These are phyloP conservation scores for Alternaria sp. DNA, from an alignment of 2,329 filamentous ascomycete species.

Conservation along the genomic window DNA sequence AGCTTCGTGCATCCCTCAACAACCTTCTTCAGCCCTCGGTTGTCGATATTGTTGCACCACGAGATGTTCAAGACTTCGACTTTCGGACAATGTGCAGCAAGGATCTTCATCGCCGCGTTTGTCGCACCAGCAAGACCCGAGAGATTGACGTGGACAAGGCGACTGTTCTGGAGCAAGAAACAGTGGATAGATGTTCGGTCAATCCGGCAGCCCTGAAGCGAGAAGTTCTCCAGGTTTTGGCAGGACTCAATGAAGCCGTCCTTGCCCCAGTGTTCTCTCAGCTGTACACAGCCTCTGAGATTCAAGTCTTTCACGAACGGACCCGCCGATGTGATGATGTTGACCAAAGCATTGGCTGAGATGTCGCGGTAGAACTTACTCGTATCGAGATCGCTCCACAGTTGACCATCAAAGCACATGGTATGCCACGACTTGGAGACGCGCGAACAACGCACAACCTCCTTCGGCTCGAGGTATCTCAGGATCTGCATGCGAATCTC, in stretches of 20 bases:
- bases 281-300: slow-evolving; percentile 86
- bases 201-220: slow-evolving; percentile 87
- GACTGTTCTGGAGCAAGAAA: slow-evolving; percentile 77
- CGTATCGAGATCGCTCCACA: slow-evolving; percentile 85
- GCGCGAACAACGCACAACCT: slow-evolving; percentile 78
- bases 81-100: slow-evolving; percentile 79
- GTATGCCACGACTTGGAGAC: slow-evolving; percentile 80
- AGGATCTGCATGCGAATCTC: slow-evolving; percentile 84
- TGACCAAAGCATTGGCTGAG: slow-evolving; percentile 79
- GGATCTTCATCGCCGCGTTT: slow-evolving; percentile 84
- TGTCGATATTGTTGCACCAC: slow-evolving; percentile 89
- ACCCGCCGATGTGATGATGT: slow-evolving; percentile 83
- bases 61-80: slow-evolving; percentile 89
- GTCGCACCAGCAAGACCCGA: slow-evolving; percentile 80
- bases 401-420: slow-evolving; percentile 91
- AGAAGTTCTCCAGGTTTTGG: slow-evolving; percentile 84
- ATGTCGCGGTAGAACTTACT: slow-evolving; percentile 89
- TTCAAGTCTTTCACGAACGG: slow-evolving; percentile 93
- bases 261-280: slow-evolving; percentile 79
- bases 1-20: slow-evolving; percentile 75
- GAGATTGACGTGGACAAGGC: slow-evolving; percentile 83
- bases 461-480: slow-evolving; percentile 75
- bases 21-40: slow-evolving; percentile 74
- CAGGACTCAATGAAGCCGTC: slow-evolving; percentile 83
- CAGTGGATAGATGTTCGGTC: slow-evolving; percentile 80